A percentile compares a stretch with the other conserved stretches of the same genome.
phyloP scores from a whole-genome alignment of 345 rosid species.

The Mallotus nudiflorus region DNA sequence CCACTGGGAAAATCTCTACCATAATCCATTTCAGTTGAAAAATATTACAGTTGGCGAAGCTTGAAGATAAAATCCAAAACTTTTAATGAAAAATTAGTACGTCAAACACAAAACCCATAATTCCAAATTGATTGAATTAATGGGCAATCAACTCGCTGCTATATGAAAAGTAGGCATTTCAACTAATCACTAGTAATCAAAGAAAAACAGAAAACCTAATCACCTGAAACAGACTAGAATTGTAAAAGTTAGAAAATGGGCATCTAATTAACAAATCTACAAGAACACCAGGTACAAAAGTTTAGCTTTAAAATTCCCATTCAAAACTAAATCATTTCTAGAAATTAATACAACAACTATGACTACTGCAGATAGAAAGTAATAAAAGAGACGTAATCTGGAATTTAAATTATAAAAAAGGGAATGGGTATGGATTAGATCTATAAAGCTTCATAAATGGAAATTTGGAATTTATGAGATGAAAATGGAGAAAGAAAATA shows the following conservation, averaged over 20 bases:
- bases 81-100: background rate
- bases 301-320: background rate
- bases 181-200: constrained; percentile 15
- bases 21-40: constrained; percentile 44
- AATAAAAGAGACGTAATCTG: background rate
- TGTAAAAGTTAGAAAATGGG: constrained; percentile 30
- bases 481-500: background rate
- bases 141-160: background rate
- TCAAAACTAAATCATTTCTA: background rate
- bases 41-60: background rate
- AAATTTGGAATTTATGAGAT: background rate
- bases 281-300: no score
- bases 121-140: constrained; percentile 5
- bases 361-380: background rate
- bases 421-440: constrained; percentile 15
- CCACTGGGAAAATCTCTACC: no score
- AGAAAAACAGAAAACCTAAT: constrained; percentile 6
- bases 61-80: constrained; percentile 13
- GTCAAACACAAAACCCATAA: constrained; percentile 6
- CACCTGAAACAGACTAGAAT: constrained; percentile 16
- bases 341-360: background rate
- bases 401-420: background rate
- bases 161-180: background rate
- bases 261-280: constrained; percentile 6
- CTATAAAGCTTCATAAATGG: constrained; percentile 1